Conservation (phyloP, 371 early-diverging fungal species). For the Mucor indicus region DNA sequence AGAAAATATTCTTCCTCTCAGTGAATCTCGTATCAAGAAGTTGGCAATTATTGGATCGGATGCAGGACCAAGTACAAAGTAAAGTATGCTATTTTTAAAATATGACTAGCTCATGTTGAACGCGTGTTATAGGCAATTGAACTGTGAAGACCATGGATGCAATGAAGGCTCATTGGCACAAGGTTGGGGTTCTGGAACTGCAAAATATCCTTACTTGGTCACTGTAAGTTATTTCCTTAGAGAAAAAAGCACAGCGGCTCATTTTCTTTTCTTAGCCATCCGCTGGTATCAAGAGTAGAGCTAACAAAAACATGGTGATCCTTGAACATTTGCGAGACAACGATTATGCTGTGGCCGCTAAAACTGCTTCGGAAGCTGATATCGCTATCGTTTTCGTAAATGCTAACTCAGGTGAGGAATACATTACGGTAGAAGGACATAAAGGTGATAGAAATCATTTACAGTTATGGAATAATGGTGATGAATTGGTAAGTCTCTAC, state of each 20-base stretch:
- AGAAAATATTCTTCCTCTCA: slow-evolving; percentile 39
- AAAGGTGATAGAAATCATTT: slow-evolving; percentile 58
- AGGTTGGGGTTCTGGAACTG: slow-evolving; percentile 68
- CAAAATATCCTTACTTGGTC: slow-evolving; percentile 57
- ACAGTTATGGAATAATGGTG: slow-evolving; percentile 56
- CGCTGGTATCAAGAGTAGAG: slow-evolving; percentile 43
- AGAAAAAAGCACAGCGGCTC: background rate
- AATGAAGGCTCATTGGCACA: slow-evolving; percentile 51
- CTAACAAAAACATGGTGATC: slow-evolving; percentile 27
- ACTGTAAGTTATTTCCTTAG: slow-evolving; percentile 24
- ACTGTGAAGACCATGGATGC: slow-evolving; percentile 37
- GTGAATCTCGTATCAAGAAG: slow-evolving; percentile 3
- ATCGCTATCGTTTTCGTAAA: slow-evolving; percentile 57
- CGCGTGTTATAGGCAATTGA: slow-evolving; percentile 1
- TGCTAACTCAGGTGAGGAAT: slow-evolving; percentile 62
- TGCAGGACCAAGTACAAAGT: slow-evolving; percentile 35
- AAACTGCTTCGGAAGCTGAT: slow-evolving; percentile 44
- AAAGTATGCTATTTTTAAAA: background rate
- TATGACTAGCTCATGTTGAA: background rate
- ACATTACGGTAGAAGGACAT: slow-evolving; percentile 39
- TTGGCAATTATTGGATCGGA: slow-evolving; percentile 57
- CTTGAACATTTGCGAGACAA: slow-evolving; percentile 30
- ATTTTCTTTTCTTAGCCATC: slow-evolving; percentile 11
- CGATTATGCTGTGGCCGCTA: slow-evolving; percentile 28
- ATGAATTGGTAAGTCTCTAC: slow-evolving; percentile 55